phyloP scores from a whole-genome alignment of 2,329 filamentous ascomycete species.

The Hypoxylon sp. region DNA sequence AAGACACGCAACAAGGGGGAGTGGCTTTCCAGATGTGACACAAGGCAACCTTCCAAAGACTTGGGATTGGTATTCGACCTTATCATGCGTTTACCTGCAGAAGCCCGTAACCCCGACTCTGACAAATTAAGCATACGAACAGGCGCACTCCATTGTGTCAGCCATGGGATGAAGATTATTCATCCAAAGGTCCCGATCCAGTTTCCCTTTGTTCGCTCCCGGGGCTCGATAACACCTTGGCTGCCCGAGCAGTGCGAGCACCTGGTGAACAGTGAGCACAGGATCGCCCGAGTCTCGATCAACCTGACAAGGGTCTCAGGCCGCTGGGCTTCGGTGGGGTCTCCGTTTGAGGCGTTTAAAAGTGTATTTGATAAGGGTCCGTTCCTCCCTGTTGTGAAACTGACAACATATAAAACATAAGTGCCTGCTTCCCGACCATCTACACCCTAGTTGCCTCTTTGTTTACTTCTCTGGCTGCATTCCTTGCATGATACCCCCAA shows the following conservation, averaged over 20 bases:
- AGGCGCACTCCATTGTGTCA: slow-evolving; percentile 23
- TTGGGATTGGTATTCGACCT: slow-evolving; percentile 17
- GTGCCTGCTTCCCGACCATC: slow-evolving; percentile 8
- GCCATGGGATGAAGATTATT: slow-evolving; percentile 34
- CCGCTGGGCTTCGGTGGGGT: slow-evolving; percentile 37
- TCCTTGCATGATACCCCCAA: slow-evolving; percentile 7
- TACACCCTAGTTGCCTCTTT: neutral
- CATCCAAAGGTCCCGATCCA: slow-evolving; percentile 20
- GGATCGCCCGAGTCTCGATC: slow-evolving; percentile 18
- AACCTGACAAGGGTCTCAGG: slow-evolving; percentile 14
- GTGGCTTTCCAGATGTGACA: slow-evolving; percentile 19
- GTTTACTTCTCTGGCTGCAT: neutral
- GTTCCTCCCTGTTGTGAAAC: slow-evolving; percentile 39
- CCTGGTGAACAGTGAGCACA: neutral
- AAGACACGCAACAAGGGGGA: slow-evolving; percentile 16
- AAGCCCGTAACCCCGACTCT: slow-evolving; percentile 29
- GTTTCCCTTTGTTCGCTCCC: slow-evolving; percentile 11
- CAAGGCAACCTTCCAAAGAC: slow-evolving; percentile 17
- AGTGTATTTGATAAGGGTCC: slow-evolving; percentile 36
- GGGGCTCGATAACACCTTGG: slow-evolving; percentile 1
- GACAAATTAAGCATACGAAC: slow-evolving; percentile 33
- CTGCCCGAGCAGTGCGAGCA: neutral
- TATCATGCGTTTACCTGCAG: slow-evolving; percentile 7
- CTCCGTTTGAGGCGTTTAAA: slow-evolving; percentile 42
- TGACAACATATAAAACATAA: slow-evolving; percentile 32